Conservation (phyloP, 1,139 yeast species). For the Blastobotrys petasosporus region DNA sequence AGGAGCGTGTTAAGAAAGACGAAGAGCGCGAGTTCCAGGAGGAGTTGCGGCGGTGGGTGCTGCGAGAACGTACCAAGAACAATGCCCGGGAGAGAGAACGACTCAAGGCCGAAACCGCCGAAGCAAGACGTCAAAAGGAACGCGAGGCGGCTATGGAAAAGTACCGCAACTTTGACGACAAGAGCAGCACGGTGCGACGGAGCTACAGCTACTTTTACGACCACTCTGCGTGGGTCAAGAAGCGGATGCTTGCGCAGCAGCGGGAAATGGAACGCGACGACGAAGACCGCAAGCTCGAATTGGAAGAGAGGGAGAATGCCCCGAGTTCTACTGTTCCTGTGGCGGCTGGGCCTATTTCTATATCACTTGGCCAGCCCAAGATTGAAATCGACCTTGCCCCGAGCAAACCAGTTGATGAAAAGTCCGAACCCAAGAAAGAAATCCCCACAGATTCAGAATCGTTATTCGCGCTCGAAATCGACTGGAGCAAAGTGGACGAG, state of each 20-base stretch:
- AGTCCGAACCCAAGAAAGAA: not conserved
- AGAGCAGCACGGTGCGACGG: slow-evolving; percentile 18
- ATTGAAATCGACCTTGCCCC: not conserved
- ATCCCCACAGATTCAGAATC: slow-evolving; percentile 11
- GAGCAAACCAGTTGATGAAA: not conserved
- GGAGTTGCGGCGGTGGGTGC: slow-evolving; percentile 24
- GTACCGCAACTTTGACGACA: slow-evolving; percentile 25
- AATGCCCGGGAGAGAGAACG: slow-evolving; percentile 24
- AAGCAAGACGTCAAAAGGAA: slow-evolving; percentile 17
- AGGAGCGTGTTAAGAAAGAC: slow-evolving; percentile 14
- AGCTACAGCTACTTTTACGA: slow-evolving; percentile 30
- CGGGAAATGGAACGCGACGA: slow-evolving; percentile 30
- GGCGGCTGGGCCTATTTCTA: not conserved
- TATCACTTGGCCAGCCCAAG: not conserved
- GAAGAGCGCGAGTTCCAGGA: slow-evolving; percentile 21
- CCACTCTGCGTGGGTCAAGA: slow-evolving; percentile 32
- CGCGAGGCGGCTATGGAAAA: slow-evolving; percentile 20
- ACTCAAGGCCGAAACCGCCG: slow-evolving; percentile 18
- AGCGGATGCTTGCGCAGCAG: slow-evolving; percentile 24
- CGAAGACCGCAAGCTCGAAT: slow-evolving; percentile 26
- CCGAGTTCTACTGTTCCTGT: slow-evolving; percentile 9
- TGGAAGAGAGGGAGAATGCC: slow-evolving; percentile 17
- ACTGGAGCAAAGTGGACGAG: slow-evolving; percentile 29
- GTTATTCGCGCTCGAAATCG: slow-evolving; percentile 23
- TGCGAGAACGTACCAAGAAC: slow-evolving; percentile 22